A percentile compares a stretch with the other conserved stretches of the same genome.
Evolutionary conservation across 2,329 filamentous ascomycete genomes (phyloP).

Genomic region (Cladosporium sp.): DNA sequence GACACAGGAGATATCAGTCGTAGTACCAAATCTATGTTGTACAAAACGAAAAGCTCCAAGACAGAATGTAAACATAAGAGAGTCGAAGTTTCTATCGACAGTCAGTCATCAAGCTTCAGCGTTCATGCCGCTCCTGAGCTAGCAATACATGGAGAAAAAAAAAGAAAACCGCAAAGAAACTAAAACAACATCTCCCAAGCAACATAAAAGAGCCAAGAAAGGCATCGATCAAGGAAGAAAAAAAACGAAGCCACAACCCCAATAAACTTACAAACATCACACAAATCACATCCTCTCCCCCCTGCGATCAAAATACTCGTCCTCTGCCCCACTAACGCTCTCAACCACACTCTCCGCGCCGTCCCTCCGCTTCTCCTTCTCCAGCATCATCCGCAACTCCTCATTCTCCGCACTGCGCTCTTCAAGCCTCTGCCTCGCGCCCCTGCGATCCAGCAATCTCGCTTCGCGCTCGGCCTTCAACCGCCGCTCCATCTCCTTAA

Average conservation of each 20-base stretch:
- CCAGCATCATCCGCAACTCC: constrained; percentile 65
- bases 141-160: not conserved
- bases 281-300: constrained; percentile 2
- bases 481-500: constrained; percentile 84
- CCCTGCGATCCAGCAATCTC: constrained; percentile 77
- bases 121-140: not conserved
- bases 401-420: constrained; percentile 74
- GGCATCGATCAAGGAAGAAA: no score
- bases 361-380: constrained; percentile 52
- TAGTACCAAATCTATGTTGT: no score
- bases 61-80: not conserved
- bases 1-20: no score
- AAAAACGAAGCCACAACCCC: not conserved
- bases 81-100: not conserved
- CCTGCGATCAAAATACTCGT: constrained; percentile 2
- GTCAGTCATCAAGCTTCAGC: not conserved
- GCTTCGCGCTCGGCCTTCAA: constrained; percentile 89
- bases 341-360: constrained; percentile 17
- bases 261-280: not conserved
- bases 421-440: constrained; percentile 76
- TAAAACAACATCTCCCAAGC: not conserved
- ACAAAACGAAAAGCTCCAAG: not conserved
- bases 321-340: constrained; percentile 14
- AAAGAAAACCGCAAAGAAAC: not conserved
- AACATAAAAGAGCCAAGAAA: not conserved